A percentile compares a stretch with the other conserved stretches of the same genome.
Evolutionary conservation across 2,329 filamentous ascomycete genomes (phyloP).

Genomic region (Fusarium sp.): DNA sequence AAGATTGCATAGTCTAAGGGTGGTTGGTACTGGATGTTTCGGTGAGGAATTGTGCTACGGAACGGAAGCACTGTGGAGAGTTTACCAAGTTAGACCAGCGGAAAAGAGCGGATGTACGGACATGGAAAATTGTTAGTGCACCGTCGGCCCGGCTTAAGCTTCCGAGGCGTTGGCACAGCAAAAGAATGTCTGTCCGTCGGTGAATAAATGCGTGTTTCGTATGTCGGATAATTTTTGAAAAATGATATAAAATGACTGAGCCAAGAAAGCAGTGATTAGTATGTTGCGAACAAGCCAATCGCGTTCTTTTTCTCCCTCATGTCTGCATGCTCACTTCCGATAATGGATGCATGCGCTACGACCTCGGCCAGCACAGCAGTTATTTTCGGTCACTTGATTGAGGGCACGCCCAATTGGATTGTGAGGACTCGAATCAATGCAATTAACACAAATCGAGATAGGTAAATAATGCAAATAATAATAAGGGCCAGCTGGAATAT

Average conservation of each 20-base stretch:
- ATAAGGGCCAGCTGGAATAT: too few relatives aligned
- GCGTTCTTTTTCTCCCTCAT: neutral
- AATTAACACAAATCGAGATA: too few relatives aligned
- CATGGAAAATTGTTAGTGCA: constrained; percentile 39
- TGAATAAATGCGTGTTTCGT: too few relatives aligned
- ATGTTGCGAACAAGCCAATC: neutral
- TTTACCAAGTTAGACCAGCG: neutral
- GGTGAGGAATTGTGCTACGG: constrained; percentile 29
- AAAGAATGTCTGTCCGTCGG: too few relatives aligned
- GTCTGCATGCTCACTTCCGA: constrained; percentile 9
- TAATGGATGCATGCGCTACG: neutral
- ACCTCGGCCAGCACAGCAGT: too few relatives aligned
- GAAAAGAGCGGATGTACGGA: constrained; percentile 40
- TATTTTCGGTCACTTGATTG: too few relatives aligned
- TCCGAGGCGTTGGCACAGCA: constrained; percentile 13
- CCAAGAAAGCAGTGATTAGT: too few relatives aligned
- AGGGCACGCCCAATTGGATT: too few relatives aligned
- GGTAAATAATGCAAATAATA: too few relatives aligned
- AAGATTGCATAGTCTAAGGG: constrained; percentile 31
- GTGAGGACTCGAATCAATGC: too few relatives aligned
- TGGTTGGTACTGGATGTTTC: neutral
- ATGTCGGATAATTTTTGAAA: too few relatives aligned
- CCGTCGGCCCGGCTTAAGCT: constrained; percentile 29
- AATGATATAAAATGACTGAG: too few relatives aligned
- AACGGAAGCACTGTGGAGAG: constrained; percentile 41